These are phyloP conservation scores for Hansenula sp. DNA, from an alignment of 1,139 yeast genomes.

Conservation along the genomic window DNA sequence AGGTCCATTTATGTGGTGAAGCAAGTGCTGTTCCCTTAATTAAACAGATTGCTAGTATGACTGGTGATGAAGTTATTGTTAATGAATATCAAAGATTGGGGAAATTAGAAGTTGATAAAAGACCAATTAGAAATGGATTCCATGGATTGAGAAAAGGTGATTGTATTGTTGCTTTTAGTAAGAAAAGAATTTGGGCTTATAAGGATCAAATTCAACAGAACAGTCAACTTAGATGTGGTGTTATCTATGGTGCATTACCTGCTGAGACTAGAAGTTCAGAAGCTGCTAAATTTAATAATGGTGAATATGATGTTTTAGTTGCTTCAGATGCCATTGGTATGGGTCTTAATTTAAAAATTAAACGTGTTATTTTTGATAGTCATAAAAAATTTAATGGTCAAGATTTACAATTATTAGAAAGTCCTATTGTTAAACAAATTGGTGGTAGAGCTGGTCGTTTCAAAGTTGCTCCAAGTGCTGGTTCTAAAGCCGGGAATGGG, in stretches of 20 bases:
- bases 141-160: conserved; percentile 62
- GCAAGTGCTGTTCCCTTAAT: conserved; percentile 71
- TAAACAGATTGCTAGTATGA: conserved; percentile 48
- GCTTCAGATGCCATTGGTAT: conserved; percentile 98
- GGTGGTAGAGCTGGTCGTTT: conserved; percentile 97
- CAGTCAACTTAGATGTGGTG: conserved; percentile 71
- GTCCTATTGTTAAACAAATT: conserved; percentile 79
- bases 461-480: conserved; percentile 30
- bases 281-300: conserved; percentile 71
- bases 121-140: conserved; percentile 29
- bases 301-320: conserved; percentile 71
- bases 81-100: conserved; percentile 74
- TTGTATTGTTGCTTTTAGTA: conserved; percentile 85
- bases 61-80: conserved; percentile 77
- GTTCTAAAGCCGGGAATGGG: not conserved
- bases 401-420: conserved; percentile 40
- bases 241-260: conserved; percentile 92
- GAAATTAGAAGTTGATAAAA: conserved; percentile 51
- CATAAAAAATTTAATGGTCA: conserved; percentile 69
- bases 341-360: conserved; percentile 88
- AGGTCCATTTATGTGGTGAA: conserved; percentile 92
- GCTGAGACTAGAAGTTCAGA: conserved; percentile 91
- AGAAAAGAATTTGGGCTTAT: conserved; percentile 58
- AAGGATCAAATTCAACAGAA: conserved; percentile 61
- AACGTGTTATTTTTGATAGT: conserved; percentile 70